A percentile compares a stretch with the other conserved stretches of the same genome.
These are phyloP conservation scores for Hibiscus mutabilis DNA, from an alignment of 345 rosid genomes.

Conservation along the genomic window DNA sequence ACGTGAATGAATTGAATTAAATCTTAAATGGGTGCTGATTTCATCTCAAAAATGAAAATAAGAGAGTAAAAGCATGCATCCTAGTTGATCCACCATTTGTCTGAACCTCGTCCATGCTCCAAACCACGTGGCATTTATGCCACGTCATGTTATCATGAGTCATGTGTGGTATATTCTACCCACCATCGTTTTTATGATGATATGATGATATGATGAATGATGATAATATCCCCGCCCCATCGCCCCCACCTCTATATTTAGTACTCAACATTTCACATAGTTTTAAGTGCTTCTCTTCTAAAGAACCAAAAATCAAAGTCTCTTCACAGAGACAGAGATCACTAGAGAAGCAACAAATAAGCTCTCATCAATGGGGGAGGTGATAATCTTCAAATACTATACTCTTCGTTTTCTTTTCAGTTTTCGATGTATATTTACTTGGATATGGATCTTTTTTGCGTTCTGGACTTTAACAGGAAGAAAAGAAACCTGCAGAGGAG, in stretches of 20 bases:
- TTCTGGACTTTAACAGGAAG: slow-evolving; percentile 29
- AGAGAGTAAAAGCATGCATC: slow-evolving; percentile 13
- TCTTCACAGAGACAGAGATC: neutral
- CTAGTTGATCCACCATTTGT: slow-evolving; percentile 25
- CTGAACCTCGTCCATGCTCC: slow-evolving; percentile 12
- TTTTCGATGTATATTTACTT: neutral
- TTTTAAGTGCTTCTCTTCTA: neutral
- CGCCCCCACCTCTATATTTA: neutral
- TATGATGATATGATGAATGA: neutral
- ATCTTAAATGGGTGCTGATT: no score
- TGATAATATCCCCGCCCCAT: slow-evolving; percentile 4
- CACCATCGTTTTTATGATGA: neutral
- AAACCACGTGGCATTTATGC: slow-evolving; percentile 34
- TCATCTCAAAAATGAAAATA: no score
- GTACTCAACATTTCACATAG: neutral
- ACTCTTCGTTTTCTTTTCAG: no score
- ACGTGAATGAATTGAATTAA: neutral
- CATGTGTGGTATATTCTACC: neutral
- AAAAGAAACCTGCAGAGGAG: slow-evolving; percentile 39
- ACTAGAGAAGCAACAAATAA: neutral
- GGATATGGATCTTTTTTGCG: neutral
- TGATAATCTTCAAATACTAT: slow-evolving; percentile 3
- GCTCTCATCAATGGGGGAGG: slow-evolving; percentile 55
- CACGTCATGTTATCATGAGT: slow-evolving; percentile 5
- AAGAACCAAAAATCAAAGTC: neutral